Evolutionary conservation across 352 stramenopile species (phyloP).

Genomic region (Halophytophthora polymorphica): DNA sequence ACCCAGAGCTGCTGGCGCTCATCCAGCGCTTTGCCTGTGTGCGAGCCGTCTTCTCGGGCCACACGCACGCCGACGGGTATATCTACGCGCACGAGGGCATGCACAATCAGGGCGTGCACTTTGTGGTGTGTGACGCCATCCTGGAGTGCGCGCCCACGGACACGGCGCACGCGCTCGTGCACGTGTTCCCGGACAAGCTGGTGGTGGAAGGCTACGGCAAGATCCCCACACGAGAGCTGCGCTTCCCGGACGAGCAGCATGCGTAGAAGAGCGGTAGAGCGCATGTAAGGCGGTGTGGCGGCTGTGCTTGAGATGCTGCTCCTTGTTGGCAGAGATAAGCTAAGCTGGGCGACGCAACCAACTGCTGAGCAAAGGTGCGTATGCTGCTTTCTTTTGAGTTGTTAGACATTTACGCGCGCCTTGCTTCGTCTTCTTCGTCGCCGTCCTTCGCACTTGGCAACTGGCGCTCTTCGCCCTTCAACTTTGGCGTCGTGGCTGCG

Average conservation of each 20-base stretch:
- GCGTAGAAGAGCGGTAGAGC: too few species aligned
- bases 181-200: slow-evolving; percentile 51
- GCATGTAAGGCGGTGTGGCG: too few species aligned
- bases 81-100: slow-evolving; percentile 26
- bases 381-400: too few species aligned
- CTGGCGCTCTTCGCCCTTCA: too few species aligned
- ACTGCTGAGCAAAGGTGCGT: too few species aligned
- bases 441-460: too few species aligned
- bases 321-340: too few species aligned
- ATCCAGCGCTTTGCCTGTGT: slow-evolving; percentile 47
- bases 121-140: slow-evolving; percentile 63
- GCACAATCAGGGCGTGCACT: slow-evolving; percentile 53
- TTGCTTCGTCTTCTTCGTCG: too few species aligned
- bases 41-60: slow-evolving; percentile 64
- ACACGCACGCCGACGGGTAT: slow-evolving; percentile 66
- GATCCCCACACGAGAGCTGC: slow-evolving; percentile 50
- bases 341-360: too few species aligned
- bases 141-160: slow-evolving; percentile 62
- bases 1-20: slow-evolving; percentile 52
- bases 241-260: slow-evolving; percentile 21
- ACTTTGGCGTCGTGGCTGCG: too few species aligned
- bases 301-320: too few species aligned
- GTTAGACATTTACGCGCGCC: too few species aligned
- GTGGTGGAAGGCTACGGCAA: slow-evolving; percentile 59
- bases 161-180: slow-evolving; percentile 58